A percentile compares a stretch with the other conserved stretches of the same genome.
These are phyloP conservation scores for Rosellinia necatrix DNA, from an alignment of 2,329 filamentous ascomycete genomes.

Conservation along the genomic window DNA sequence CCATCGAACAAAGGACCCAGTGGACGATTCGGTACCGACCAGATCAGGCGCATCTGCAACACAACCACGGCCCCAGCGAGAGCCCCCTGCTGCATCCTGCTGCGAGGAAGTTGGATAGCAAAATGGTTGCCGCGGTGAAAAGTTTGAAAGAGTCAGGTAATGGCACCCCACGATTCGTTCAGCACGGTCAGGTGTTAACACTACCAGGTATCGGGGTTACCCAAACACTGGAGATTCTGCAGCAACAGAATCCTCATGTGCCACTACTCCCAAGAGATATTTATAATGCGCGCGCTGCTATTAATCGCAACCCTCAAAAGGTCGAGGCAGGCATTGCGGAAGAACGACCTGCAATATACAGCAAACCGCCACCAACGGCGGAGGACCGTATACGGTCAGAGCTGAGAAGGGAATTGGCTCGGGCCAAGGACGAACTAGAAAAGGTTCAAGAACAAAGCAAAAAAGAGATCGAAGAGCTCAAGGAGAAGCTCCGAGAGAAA, in stretches of 20 bases:
- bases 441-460: constrained; percentile 60
- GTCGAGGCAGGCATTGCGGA: constrained; percentile 64
- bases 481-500: constrained; percentile 65
- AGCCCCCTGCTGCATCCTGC: constrained; percentile 69
- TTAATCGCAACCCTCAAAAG: constrained; percentile 67
- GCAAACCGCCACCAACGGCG: constrained; percentile 65
- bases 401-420: constrained; percentile 63
- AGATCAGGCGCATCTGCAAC: constrained; percentile 59
- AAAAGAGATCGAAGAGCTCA: constrained; percentile 63
- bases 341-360: constrained; percentile 67
- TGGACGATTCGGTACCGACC: constrained; percentile 70
- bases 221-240: constrained; percentile 68
- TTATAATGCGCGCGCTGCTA: constrained; percentile 69
- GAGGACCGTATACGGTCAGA: constrained; percentile 69
- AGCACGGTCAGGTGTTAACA: constrained; percentile 39
- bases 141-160: constrained; percentile 68
- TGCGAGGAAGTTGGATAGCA: constrained; percentile 67
- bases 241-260: constrained; percentile 66
- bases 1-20: constrained; percentile 68
- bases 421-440: constrained; percentile 60
- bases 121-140: constrained; percentile 70
- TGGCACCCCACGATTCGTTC: constrained; percentile 34
- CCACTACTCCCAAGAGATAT: constrained; percentile 68
- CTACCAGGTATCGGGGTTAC: constrained; percentile 64
- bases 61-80: constrained; percentile 70